These are phyloP conservation scores for Penicillium sp. DNA, from an alignment of 2,329 filamentous ascomycete genomes.

Conservation along the genomic window DNA sequence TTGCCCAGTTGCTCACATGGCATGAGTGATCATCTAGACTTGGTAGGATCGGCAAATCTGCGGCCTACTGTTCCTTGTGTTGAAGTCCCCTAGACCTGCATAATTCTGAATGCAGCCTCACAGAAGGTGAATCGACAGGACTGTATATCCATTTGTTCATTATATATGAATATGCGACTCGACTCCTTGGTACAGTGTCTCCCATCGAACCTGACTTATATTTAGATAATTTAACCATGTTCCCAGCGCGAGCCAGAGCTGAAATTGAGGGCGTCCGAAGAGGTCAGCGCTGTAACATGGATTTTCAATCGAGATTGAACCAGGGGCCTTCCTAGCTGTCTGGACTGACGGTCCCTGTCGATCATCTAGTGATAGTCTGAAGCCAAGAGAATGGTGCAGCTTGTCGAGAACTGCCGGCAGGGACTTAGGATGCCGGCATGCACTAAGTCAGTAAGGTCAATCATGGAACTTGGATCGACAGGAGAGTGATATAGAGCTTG, in stretches of 20 bases:
- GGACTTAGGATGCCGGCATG: background rate
- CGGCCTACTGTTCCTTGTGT: too few relatives aligned
- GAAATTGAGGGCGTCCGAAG: too few relatives aligned
- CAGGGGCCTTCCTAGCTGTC: background rate
- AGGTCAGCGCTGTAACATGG: too few relatives aligned
- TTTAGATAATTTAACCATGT: too few relatives aligned
- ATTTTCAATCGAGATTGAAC: background rate
- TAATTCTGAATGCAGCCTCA: too few relatives aligned
- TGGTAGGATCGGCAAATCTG: background rate
- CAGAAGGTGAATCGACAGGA: too few relatives aligned
- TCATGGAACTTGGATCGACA: background rate
- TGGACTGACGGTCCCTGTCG: background rate
- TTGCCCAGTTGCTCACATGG: background rate
- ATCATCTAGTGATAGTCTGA: background rate
- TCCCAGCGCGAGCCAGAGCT: too few relatives aligned
- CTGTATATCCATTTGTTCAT: too few relatives aligned
- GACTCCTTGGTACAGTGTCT: too few relatives aligned
- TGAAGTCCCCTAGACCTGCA: too few relatives aligned
- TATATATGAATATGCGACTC: too few relatives aligned
- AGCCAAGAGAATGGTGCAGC: background rate
- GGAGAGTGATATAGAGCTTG: background rate
- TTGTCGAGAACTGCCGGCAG: background rate
- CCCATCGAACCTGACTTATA: too few relatives aligned
- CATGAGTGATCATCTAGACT: background rate
- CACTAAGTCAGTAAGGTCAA: background rate